phyloP scores from a whole-genome alignment of 148 eudicot species.

The Vaccinium macrocarpon region DNA sequence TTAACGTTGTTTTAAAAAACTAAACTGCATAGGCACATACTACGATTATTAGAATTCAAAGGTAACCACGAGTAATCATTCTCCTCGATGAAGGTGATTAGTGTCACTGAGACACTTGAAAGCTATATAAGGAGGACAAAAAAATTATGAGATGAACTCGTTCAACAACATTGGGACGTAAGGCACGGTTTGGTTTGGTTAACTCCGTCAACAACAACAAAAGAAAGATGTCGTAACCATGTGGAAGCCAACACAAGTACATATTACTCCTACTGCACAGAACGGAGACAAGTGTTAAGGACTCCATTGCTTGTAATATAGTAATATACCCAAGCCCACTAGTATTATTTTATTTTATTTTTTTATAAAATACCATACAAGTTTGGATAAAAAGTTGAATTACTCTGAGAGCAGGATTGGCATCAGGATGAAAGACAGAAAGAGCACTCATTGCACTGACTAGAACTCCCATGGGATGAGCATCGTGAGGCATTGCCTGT shows the following conservation, averaged over 20 bases:
- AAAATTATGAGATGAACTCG: no score
- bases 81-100: not conserved
- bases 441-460: slow-evolving; percentile 96
- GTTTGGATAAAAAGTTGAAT: slow-evolving; percentile 25
- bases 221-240: not conserved
- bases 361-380: not conserved
- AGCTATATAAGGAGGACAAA: no score
- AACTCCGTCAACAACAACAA: not conserved
- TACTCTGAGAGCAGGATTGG: slow-evolving; percentile 98
- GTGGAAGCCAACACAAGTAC: not conserved
- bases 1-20: slow-evolving; percentile 2
- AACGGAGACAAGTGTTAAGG: not conserved
- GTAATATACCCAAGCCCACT: not conserved
- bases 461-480: slow-evolving; percentile 99
- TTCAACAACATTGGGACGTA: no score
- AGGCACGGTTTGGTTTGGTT: not conserved
- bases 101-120: not conserved
- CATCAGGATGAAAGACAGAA: slow-evolving; percentile 95
- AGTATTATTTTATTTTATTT: not conserved
- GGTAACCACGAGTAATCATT: not conserved
- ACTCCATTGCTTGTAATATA: not conserved
- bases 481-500: slow-evolving; percentile 98
- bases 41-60: not conserved
- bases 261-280: not conserved
- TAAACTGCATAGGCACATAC: not conserved